Conservation (phyloP, 2,329 filamentous ascomycete genomes). For the Escovopsis sp. region DNA sequence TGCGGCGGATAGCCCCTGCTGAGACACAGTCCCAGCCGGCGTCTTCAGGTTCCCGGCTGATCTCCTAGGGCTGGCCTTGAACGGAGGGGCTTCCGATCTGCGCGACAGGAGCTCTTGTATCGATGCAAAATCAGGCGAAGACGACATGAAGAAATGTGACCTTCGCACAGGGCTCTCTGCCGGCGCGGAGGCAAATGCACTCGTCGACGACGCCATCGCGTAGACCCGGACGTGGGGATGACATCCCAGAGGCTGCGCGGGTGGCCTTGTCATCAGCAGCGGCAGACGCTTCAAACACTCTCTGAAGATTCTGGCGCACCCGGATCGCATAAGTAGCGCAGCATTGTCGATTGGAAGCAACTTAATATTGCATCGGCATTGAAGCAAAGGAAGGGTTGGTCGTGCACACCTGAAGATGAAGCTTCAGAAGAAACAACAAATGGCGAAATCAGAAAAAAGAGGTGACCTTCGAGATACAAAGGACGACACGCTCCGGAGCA, state of each 20-base stretch:
- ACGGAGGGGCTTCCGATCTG: constrained; percentile 14
- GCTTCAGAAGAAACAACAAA: no score
- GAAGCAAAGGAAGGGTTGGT: no score
- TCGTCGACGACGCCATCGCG: constrained; percentile 20
- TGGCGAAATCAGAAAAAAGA: no score
- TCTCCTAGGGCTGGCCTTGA: constrained; percentile 22
- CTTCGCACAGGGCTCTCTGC: constrained; percentile 16
- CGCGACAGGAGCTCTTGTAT: constrained; percentile 32
- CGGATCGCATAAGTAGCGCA: no score
- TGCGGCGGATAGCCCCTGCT: background rate
- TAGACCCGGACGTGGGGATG: constrained; percentile 28
- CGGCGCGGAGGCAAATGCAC: constrained; percentile 17
- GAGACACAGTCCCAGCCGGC: background rate
- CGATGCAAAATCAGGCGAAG: constrained; percentile 40
- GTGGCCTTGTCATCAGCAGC: constrained; percentile 14
- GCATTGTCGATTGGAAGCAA: no score
- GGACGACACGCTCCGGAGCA: no score
- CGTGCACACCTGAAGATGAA: no score
- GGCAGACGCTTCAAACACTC: no score
- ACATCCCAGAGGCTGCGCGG: constrained; percentile 22
- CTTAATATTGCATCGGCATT: no score
- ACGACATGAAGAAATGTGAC: constrained; percentile 22
- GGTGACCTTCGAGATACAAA: background rate
- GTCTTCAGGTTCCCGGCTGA: constrained; percentile 19
- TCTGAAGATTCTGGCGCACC: no score